Evolutionary conservation across 1,284 basidiomycete species (phyloP), one percentile per base, ranked within the genome.

Genomic region (Rhodotorula glutinis): DNA sequence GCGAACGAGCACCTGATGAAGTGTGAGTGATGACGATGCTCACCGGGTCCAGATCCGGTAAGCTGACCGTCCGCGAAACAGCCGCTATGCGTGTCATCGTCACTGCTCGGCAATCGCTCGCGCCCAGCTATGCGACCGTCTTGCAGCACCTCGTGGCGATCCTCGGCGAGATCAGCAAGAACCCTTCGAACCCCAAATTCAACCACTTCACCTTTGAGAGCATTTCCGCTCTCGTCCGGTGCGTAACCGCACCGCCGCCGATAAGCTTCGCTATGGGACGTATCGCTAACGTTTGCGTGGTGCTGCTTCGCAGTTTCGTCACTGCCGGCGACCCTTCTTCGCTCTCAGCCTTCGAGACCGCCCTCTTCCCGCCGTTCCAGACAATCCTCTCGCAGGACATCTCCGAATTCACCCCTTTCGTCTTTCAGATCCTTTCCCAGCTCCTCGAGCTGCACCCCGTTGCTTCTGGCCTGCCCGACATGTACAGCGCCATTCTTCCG

Each of bases 1-100:
- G 94, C 98, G 79, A 99, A 99, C 76, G 95, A 98, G 78, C 91
- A 96, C 79, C 81, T 98, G 61, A 98, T 98, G 92, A 94, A 92
- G 82, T 96, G 95, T 92, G 73, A 57, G 87, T 78, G 33, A 0
- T 0, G 5, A 9, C 13, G 1, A 38, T 5, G 33, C 33, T 11
- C 5, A 38, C 7, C 33, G 0, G 38, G 29, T 62, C n/a, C 19
- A 54, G 33, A 46, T 53, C 44, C 27, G 47, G 14, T 47, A 17
- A 2, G 1, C 21, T 3, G 21, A 19, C 11, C 3, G 0, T 4
- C 0, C 23, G 49, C 33, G 54, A 19, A 38, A 16, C 67, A 94
- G 92, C 90, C 78, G 87, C 86, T 29, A 95, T 98, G 92, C 86
- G 95, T 52, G 87, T 98, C 54, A 89, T 98, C 75, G 84, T 97